Base-by-base conservation (phyloP, 1,284 basidiomycete genomes). In the Ceratorhiza oryzae-sativae region DNA sequence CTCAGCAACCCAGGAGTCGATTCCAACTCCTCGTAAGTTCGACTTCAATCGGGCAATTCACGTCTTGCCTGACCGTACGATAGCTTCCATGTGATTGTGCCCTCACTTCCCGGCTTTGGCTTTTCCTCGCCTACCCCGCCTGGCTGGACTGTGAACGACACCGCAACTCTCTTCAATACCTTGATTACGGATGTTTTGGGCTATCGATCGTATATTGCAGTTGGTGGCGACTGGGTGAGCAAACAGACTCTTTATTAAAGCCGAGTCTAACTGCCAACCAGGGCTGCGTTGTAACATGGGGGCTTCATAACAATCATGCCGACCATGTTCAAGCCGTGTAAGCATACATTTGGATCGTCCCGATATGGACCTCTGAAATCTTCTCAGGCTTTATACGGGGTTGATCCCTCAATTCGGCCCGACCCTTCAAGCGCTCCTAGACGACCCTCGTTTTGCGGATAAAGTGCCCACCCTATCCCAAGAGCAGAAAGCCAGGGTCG, bases 81-180 rank as follows among this genome's bases (percentile, higher is more conserved):
- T 59, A 41, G 63, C 8, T 74, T 74, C n/a, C 71, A 74, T 70
- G 62, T 74, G n/a, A 56, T 74, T 23, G 63, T 74, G 12, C 73
- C 73, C 10, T 72, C 73, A 3, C 15, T 74, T 10, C 73, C 73
- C n/a, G 73, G 73, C n/a, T 74, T 72, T 56, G 73, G 63, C 27
- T 74, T 72, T 53, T 68, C 61, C 5, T 72, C 71, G 2, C 62
- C 70, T 5, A 51, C 71, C 20, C 73, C 73, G 15, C 25, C 48
- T 10, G 61, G 63, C 13, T 71, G 70, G 70, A 67, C 34, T 15
- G 6, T 72, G 2, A 72, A 72, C 13, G 45, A 56, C 10, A 74
- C 73, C n/a, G 73, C 73, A 15, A 30, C 27, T 12, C 36, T 74
- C 3, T 74, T 71, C 48, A 60, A 74, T 42, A 72, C 55, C n/a